Conservation (phyloP, 2,329 filamentous ascomycete species). For the Paramyrothecium sp. region DNA sequence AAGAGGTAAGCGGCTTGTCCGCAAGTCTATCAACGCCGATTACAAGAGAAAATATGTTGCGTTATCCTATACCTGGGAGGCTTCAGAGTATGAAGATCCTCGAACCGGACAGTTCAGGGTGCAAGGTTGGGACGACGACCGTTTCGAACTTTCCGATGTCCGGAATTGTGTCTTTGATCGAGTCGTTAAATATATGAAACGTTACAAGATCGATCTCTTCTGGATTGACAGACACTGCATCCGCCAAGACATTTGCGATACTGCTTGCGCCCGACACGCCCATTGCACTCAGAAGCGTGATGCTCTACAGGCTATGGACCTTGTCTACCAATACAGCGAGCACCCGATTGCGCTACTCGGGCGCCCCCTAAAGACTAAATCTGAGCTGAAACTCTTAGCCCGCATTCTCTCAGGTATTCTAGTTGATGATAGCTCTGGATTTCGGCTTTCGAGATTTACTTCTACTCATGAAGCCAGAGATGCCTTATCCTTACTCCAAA, state of each 20-base stretch:
- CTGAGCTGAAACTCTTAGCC: conserved; percentile 13
- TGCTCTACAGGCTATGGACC: conserved; percentile 28
- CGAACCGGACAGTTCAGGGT: conserved; percentile 11
- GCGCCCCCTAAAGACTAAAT: conserved; percentile 8
- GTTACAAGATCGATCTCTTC: conserved; percentile 12
- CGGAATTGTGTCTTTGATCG: conserved; percentile 21
- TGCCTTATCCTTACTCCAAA: conserved; percentile 16
- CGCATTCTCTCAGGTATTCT: conserved; percentile 15
- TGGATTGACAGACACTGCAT: conserved; percentile 29
- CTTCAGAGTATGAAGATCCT: conserved; percentile 12
- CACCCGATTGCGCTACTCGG: conserved; percentile 27
- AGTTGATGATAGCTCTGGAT: conserved; percentile 9
- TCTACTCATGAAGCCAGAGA: conserved; percentile 5
- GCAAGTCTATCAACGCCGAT: background rate
- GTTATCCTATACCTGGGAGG: conserved; percentile 19
- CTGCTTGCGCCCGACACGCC: conserved; percentile 9
- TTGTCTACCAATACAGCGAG: conserved; percentile 25
- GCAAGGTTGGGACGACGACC: conserved; percentile 7
- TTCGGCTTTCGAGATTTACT: conserved; percentile 4
- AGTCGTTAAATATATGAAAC: conserved; percentile 19
- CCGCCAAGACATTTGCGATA: conserved; percentile 17
- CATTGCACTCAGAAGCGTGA: conserved; percentile 20
- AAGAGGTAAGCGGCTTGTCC: background rate
- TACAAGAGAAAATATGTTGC: conserved; percentile 14
- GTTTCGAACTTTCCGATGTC: conserved; percentile 12